A percentile compares a stretch with the other conserved stretches of the same genome.
Conservation (phyloP, 352 stramenopile genomes). For the Phytophthora citricola region DNA sequence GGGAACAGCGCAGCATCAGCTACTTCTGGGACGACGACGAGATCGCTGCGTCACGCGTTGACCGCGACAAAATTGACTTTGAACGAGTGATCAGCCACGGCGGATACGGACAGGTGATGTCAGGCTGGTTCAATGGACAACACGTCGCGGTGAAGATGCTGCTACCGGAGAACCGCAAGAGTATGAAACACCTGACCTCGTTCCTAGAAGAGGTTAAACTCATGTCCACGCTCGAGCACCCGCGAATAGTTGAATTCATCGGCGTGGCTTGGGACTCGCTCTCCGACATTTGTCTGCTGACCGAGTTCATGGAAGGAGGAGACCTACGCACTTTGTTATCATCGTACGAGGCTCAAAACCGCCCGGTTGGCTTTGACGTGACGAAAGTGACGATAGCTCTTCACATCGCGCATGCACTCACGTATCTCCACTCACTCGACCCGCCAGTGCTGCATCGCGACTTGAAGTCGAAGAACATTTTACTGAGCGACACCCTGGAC, state of each 20-base stretch:
- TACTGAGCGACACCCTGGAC: slow-evolving; percentile 44
- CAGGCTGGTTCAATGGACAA: slow-evolving; percentile 32
- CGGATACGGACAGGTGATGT: slow-evolving; percentile 30
- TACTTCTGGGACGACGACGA: slow-evolving; percentile 42
- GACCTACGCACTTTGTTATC: slow-evolving; percentile 26
- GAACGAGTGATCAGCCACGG: slow-evolving; percentile 30
- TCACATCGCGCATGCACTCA: slow-evolving; percentile 33
- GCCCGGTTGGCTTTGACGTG: slow-evolving; percentile 30
- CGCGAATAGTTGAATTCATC: slow-evolving; percentile 31
- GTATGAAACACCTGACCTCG: slow-evolving; percentile 21
- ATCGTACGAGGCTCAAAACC: slow-evolving; percentile 23
- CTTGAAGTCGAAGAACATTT: slow-evolving; percentile 74
- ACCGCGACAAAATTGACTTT: slow-evolving; percentile 35
- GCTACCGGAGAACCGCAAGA: slow-evolving; percentile 35
- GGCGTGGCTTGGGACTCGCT: slow-evolving; percentile 38
- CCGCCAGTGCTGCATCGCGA: slow-evolving; percentile 56
- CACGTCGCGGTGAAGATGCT: slow-evolving; percentile 43
- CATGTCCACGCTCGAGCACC: slow-evolving; percentile 31
- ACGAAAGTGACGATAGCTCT: slow-evolving; percentile 36
- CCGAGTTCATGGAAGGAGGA: slow-evolving; percentile 36
- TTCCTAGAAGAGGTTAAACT: slow-evolving; percentile 41
- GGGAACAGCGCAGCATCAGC: slow-evolving; percentile 35
- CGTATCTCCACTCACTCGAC: slow-evolving; percentile 40
- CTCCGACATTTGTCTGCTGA: slow-evolving; percentile 34
- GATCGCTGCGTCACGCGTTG: slow-evolving; percentile 31